Percentiles rank a stretch among this genome's conserved stretches.
Conservation (phyloP, 257 asterid species). For the Solanum appendiculatum region DNA sequence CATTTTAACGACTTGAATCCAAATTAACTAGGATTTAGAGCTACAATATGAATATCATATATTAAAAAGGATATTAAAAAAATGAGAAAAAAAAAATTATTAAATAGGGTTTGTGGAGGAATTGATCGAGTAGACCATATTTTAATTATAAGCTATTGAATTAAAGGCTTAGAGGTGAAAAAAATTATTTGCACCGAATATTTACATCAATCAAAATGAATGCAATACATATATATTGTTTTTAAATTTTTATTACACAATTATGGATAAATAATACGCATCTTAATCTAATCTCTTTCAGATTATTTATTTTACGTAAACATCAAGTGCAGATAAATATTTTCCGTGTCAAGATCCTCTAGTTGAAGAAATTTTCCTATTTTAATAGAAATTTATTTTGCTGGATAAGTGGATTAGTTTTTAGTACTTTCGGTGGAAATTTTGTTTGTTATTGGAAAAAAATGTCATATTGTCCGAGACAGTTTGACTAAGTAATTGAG, state of each 20-base stretch:
- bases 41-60: not conserved
- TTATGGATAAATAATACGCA: not conserved
- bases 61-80: too few relatives aligned
- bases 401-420: not conserved
- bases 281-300: not conserved
- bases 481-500: not conserved
- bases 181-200: not conserved
- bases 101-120: not conserved
- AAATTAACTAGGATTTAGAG: not conserved
- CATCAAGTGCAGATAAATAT: not conserved
- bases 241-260: not conserved
- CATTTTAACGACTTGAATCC: fast-evolving
- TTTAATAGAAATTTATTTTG: not conserved
- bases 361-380: not conserved
- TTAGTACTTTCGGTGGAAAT: not conserved
- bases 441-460: not conserved
- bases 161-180: not conserved
- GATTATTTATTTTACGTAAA: not conserved
- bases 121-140: not conserved
- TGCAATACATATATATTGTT: not conserved
- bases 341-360: not conserved
- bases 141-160: not conserved
- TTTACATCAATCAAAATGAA: not conserved
- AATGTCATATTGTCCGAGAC: not conserved
- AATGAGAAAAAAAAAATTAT: too few relatives aligned